Base-by-base conservation (phyloP, 129 eudicot species). In the Logfia minima region DNA sequence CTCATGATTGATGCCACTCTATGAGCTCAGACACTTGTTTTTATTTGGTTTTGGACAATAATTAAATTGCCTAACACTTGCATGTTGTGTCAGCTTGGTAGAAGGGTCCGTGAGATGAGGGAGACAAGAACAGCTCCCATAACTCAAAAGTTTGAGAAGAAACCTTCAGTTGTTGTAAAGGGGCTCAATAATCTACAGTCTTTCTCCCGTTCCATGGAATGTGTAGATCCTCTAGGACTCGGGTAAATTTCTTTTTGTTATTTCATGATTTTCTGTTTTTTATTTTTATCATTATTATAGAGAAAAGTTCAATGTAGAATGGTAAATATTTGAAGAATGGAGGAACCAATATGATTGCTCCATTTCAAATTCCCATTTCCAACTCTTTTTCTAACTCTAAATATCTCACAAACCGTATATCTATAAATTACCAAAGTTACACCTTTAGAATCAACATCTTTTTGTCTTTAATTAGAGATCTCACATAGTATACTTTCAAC, bases 91-190 rank as follows among this genome's bases (percentile, higher is more conserved):
- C 91, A 94, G 99, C 99, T 94, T 79, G 88, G 93, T 65, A 92
- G 99, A 66, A 89, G 96, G 84, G 99, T 94, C 63, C 96, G 99
- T 31, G 99, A 91, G 79, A 91, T 94, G 99, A 89, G 99, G 86
- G 99, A 94, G 82, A 62, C 97, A 56, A 87, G 84, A 87, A 87
- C 85, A 66, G 83, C 77, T 69, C 90, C 99, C 17, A 77, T 73
- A 53, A 78, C 82, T 58, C 89, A 74, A 66, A 89, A 87, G 84
- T 55, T 74, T 70, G 99, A 89, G 71, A 79, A 74, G 69, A 87
- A 87, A 84, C 90, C 96, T 67, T 76, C 92, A 41, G 78, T 83
- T 18, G 71, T 81, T 74, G 78, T 76, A 76, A 91, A 87, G 58
- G 96, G 83, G 19, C 89, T 94, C 63, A 85, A 76, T 73, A 84